phyloP scores from a whole-genome alignment of 768 basidiomycete species.

The Polyporus arcularius region DNA sequence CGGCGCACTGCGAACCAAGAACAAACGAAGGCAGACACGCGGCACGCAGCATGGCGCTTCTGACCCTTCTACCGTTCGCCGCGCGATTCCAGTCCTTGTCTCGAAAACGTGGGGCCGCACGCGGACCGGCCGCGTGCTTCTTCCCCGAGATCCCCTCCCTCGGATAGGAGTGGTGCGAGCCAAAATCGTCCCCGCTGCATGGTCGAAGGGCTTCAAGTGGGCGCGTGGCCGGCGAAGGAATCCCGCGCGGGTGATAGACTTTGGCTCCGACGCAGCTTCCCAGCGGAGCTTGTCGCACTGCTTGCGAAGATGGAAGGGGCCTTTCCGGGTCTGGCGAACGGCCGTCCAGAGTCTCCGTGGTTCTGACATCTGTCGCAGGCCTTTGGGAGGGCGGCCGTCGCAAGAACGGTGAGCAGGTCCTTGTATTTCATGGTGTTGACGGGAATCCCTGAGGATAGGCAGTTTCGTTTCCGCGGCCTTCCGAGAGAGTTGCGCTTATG shows the following conservation, averaged over 20 bases:
- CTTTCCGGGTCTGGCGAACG: not conserved
- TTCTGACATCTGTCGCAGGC: not conserved
- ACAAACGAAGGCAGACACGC: not conserved
- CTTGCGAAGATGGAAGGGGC: not conserved
- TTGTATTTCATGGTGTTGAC: not conserved
- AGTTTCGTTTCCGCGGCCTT: not conserved
- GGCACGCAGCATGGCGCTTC: not conserved
- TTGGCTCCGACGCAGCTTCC: not conserved
- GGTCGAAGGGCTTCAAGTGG: not conserved
- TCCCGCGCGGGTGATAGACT: not conserved
- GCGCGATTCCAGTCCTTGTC: not conserved
- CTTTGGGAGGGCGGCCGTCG: not conserved
- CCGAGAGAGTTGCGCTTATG: no score
- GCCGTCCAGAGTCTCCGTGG: not conserved
- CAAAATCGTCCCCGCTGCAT: not conserved
- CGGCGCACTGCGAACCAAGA: no score
- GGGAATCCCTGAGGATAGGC: not conserved
- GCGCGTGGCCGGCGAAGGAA: not conserved
- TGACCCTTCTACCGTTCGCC: not conserved
- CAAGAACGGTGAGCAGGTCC: not conserved
- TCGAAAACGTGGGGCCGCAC: not conserved
- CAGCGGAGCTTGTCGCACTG: not conserved
- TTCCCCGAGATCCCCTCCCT: not conserved
- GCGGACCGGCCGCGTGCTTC: not conserved
- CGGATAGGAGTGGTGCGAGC: not conserved